Base-by-base conservation (phyloP, 2,329 filamentous ascomycete species). In the Magnaporthiopsis incrustans region DNA sequence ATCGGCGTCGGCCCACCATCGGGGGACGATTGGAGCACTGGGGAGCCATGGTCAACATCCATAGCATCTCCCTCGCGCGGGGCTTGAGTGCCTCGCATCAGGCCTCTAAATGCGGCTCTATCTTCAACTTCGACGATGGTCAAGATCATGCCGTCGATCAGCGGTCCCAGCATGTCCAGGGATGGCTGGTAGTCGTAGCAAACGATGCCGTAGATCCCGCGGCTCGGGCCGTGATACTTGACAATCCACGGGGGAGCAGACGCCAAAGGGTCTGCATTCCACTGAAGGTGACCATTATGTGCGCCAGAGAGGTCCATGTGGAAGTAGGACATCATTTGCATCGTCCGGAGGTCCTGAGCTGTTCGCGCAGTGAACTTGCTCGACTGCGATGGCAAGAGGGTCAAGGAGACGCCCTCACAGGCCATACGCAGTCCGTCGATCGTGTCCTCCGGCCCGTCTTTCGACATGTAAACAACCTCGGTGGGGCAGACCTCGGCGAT, bases 271-370 rank as follows among this genome's bases (percentile, higher is more conserved):
- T 76, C 77, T 0, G 79, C 66, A 62, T 81, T 76, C 83, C 86
- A 90, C 57, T 62, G 57, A n/a, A 68, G 67, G 27, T 65, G 65
- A 35, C 59, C 63, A 35, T 64, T 60, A 61, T 38, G 57, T 67
- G 62, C 60, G 33, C 63, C 56, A 66, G 60, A 25, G 3, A 50
- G 35, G 7, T 74, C 70, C 12, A 78, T 68, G 71, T 94, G 91
- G 70, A 94, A 91, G 69, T 93, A 94, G 0, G 89, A 88, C 81
- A 92, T 87, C n/a, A 82, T 85, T 68, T 92, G 89, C 88, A 94
- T 92, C 7, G 83, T 82, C 62, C 89, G 79, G 3, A 91, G 74
- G 66, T 93, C 86, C 0, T 84, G 81, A 0, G 89, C 82, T 12
- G 87, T 89, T 53, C 87, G 79, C 3, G 82, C 77, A 1, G 79